Evolutionary conservation across 1,284 basidiomycete species (phyloP).

Genomic region (Microbotryomycetes sp.): DNA sequence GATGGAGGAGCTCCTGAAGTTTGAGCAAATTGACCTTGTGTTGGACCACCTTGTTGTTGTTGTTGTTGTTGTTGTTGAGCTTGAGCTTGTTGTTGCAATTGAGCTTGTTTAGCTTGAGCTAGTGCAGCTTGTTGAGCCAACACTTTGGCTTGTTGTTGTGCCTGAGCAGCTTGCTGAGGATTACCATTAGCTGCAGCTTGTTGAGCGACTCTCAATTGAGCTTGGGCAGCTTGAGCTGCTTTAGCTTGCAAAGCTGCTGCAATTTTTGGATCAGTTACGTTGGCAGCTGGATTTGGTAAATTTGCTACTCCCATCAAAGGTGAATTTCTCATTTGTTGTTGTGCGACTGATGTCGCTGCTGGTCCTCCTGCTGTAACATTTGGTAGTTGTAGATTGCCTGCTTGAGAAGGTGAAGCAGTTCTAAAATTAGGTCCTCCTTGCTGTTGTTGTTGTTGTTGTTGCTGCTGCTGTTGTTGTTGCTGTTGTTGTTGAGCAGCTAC

Average conservation of each 20-base stretch:
- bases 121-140: background rate
- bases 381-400: background rate
- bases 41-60: background rate
- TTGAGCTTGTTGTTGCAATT: background rate
- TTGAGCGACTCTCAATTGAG: background rate
- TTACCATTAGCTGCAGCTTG: background rate
- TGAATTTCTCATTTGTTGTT: background rate
- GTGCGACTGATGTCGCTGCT: no score
- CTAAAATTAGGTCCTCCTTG: constrained; percentile 4
- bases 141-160: background rate
- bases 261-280: background rate
- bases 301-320: background rate
- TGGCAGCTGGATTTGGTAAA: background rate
- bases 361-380: no score
- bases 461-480: constrained; percentile 27
- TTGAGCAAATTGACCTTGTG: background rate
- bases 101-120: background rate
- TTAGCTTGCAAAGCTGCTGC: background rate
- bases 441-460: constrained; percentile 10
- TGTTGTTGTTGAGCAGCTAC: constrained; percentile 14
- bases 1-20: background rate
- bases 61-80: background rate
- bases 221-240: background rate
- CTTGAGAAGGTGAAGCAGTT: constrained; percentile 3
- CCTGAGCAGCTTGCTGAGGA: background rate